Percentiles rank a stretch among this genome's conserved stretches.
Conservation (phyloP, 2,329 filamentous ascomycete species). For the Aspergillus oerlinghausenensis region DNA sequence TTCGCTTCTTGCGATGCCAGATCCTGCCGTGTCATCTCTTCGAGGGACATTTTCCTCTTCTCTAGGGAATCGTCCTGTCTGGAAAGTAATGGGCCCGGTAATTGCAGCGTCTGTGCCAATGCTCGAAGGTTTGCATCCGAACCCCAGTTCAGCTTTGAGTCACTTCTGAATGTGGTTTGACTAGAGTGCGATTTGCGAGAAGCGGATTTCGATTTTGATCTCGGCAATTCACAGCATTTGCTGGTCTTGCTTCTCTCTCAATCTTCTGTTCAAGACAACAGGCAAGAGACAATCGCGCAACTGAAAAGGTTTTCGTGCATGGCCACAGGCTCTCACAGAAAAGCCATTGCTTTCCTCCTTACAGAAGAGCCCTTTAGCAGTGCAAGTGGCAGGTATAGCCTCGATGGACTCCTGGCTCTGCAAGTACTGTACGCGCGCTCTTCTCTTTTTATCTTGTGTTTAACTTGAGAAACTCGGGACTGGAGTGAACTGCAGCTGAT, state of each 20-base stretch:
- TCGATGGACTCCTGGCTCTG: conserved; percentile 18
- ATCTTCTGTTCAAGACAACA: conserved; percentile 11
- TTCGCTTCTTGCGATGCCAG: background rate
- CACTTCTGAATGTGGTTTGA: background rate
- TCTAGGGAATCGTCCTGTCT: conserved; percentile 36
- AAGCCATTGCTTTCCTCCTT: conserved; percentile 20
- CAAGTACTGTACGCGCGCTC: conserved; percentile 21
- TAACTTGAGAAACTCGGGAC: background rate
- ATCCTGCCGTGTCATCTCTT: background rate
- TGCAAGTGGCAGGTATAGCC: conserved; percentile 14
- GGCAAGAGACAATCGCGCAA: conserved; percentile 14
- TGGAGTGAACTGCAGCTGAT: background rate
- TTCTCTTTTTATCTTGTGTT: background rate
- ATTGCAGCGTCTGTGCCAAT: conserved; percentile 9
- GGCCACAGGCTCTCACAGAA: background rate
- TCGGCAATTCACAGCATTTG: conserved; percentile 4
- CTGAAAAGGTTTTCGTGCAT: conserved; percentile 12
- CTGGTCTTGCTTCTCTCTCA: conserved; percentile 18
- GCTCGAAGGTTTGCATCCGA: conserved; percentile 17
- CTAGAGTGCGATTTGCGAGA: conserved; percentile 13
- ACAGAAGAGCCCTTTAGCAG: conserved; percentile 18
- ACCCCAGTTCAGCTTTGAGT: background rate
- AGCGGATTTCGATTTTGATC: conserved; percentile 18
- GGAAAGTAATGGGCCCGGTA: conserved; percentile 24
- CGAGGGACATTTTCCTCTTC: conserved; percentile 35